Conservation (phyloP, 1,139 yeast genomes). For the Suhomyces atakaporum region DNA sequence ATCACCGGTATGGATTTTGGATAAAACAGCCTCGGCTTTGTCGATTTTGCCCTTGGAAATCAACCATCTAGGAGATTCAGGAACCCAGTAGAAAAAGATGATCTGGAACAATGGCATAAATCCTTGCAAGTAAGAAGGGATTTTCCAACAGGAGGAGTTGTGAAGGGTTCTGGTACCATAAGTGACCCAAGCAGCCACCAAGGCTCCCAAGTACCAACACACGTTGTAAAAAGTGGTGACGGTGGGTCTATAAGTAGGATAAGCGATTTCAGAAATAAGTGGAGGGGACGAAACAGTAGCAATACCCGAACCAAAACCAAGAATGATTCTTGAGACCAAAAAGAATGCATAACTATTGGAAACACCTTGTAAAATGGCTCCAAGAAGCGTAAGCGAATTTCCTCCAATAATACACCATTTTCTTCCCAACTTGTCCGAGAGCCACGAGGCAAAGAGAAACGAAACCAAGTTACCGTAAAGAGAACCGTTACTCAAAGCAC, state of each 20-base stretch:
- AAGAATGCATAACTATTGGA: slow-evolving; percentile 38
- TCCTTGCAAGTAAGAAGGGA: slow-evolving; percentile 51
- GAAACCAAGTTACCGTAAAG: slow-evolving; percentile 25
- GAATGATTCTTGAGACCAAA: slow-evolving; percentile 36
- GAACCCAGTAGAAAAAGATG: slow-evolving; percentile 36
- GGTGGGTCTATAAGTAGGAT: slow-evolving; percentile 50
- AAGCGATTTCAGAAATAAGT: slow-evolving; percentile 44
- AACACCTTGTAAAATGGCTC: slow-evolving; percentile 40
- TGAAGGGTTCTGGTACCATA: slow-evolving; percentile 44
- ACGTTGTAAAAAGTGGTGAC: slow-evolving; percentile 52
- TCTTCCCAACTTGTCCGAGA: slow-evolving; percentile 53
- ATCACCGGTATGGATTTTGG: slow-evolving; percentile 43
- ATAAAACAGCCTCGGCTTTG: slow-evolving; percentile 35
- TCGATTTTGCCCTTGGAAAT: slow-evolving; percentile 39
- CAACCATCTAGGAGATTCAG: slow-evolving; percentile 52
- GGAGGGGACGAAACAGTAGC: slow-evolving; percentile 43
- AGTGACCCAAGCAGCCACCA: slow-evolving; percentile 56
- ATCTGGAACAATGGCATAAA: slow-evolving; percentile 31
- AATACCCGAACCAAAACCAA: slow-evolving; percentile 45
- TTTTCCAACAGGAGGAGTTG: slow-evolving; percentile 41
- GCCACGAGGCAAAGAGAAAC: slow-evolving; percentile 30
- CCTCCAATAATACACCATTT: slow-evolving; percentile 20
- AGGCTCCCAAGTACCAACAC: slow-evolving; percentile 46
- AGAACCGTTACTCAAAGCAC: slow-evolving; percentile 24
- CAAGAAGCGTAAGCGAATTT: slow-evolving; percentile 15